These are phyloP conservation scores for Diaporthe batatas DNA, from an alignment of 2,329 filamentous ascomycete genomes.

Conservation along the genomic window DNA sequence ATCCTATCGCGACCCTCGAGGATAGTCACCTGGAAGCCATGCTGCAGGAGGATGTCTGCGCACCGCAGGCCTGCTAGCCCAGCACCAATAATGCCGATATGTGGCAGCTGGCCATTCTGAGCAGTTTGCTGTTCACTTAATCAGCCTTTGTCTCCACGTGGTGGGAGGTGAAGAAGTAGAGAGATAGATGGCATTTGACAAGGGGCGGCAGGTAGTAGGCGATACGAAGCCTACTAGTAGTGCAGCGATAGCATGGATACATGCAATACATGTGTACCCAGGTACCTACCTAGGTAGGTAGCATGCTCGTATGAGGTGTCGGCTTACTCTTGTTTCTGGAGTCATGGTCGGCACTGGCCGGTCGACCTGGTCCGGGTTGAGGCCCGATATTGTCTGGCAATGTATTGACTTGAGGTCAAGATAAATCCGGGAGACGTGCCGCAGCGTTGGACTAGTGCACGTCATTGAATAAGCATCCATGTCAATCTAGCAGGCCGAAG, in stretches of 20 bases:
- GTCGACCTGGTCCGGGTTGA: slow-evolving; percentile 48
- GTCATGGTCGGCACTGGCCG: background rate
- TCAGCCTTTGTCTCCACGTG: slow-evolving; percentile 5
- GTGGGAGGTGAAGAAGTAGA: background rate
- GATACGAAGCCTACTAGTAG: background rate
- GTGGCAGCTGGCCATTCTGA: slow-evolving; percentile 55
- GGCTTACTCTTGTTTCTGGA: slow-evolving; percentile 30
- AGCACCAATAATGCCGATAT: slow-evolving; percentile 77
- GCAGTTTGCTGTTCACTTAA: slow-evolving; percentile 43
- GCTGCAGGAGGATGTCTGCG: slow-evolving; percentile 74
- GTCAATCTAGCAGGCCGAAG: background rate
- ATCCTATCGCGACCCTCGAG: slow-evolving; percentile 77
- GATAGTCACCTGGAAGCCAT: slow-evolving; percentile 76
- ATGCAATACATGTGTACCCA: too few relatives aligned
- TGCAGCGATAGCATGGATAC: background rate
- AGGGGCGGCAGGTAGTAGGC: background rate
- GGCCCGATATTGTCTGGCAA: slow-evolving; percentile 52
- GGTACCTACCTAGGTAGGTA: too few relatives aligned
- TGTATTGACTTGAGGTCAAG: slow-evolving; percentile 62
- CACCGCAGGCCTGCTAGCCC: slow-evolving; percentile 79
- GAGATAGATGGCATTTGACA: background rate
- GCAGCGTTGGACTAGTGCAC: slow-evolving; percentile 58
- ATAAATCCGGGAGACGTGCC: slow-evolving; percentile 62
- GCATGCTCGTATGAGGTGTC: too few relatives aligned
- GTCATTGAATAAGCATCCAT: slow-evolving; percentile 69